Evolutionary conservation across 1,139 yeast species (phyloP).

Genomic region (Arxiozyma bovina): DNA sequence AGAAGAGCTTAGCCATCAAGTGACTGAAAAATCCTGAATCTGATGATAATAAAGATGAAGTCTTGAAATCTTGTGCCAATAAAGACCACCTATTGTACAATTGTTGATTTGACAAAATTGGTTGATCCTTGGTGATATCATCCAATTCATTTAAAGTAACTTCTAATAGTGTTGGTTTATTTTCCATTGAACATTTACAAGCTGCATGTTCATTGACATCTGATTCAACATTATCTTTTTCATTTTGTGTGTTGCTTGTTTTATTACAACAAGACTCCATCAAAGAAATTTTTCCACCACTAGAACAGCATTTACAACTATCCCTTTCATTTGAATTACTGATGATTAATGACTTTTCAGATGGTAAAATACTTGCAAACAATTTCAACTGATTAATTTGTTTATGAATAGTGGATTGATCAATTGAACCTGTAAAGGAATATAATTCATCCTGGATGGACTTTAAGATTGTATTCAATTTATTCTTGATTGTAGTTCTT

Average conservation of each 20-base stretch:
- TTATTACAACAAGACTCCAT: constrained; percentile 7
- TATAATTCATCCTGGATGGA: constrained; percentile 19
- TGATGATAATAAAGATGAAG: constrained; percentile 83
- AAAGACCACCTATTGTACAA: constrained; percentile 64
- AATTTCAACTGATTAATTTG: constrained; percentile 30
- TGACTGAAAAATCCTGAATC: constrained; percentile 95
- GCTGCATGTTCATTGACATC: background rate
- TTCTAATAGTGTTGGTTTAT: constrained; percentile 19
- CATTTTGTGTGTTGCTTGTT: constrained; percentile 1
- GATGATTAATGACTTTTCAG: background rate
- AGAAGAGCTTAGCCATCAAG: constrained; percentile 66
- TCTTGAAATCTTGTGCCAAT: constrained; percentile 77
- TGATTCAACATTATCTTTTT: background rate
- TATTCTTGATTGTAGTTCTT: constrained; percentile 26
- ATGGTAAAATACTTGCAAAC: constrained; percentile 25
- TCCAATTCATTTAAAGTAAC: constrained; percentile 23
- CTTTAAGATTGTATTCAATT: constrained; percentile 19
- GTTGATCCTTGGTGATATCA: constrained; percentile 12
- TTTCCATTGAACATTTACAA: constrained; percentile 14
- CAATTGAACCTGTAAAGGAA: constrained; percentile 16
- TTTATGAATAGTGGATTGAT: constrained; percentile 20
- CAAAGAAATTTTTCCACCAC: constrained; percentile 6
- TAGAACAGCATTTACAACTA: constrained; percentile 12
- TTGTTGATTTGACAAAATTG: constrained; percentile 46
- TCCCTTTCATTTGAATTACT: background rate